These are phyloP conservation scores for Rickenella mellea DNA, from an alignment of 768 basidiomycete species.

Conservation along the genomic window DNA sequence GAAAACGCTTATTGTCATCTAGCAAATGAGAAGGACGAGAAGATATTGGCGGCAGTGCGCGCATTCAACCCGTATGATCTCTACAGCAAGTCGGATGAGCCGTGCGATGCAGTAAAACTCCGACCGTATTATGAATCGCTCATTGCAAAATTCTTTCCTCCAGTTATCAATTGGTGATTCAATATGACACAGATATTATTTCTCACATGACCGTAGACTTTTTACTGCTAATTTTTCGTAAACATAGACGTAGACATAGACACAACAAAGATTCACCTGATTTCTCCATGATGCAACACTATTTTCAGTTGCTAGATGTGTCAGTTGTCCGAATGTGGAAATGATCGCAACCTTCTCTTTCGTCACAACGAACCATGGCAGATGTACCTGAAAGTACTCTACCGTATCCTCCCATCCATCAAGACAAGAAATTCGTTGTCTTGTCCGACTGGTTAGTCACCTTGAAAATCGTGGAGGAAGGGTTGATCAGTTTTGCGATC, in stretches of 20 bases:
- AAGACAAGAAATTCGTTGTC: constrained; percentile 75
- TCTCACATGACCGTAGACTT: too few species aligned
- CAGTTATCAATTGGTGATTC: constrained; percentile 75
- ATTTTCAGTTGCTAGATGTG: too few species aligned
- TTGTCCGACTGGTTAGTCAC: constrained; percentile 79
- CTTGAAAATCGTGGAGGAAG: constrained; percentile 6
- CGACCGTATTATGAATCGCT: constrained; percentile 77
- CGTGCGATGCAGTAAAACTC: constrained; percentile 50
- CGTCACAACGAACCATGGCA: not conserved
- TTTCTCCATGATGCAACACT: too few species aligned
- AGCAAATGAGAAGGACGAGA: constrained; percentile 59
- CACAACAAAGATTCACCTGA: too few species aligned
- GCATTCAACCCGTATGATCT: constrained; percentile 94
- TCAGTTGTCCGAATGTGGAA: too few species aligned
- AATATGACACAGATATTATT: too few species aligned
- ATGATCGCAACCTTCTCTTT: too few species aligned
- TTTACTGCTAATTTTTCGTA: too few species aligned
- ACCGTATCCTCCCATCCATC: constrained; percentile 73
- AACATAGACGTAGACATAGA: too few species aligned
- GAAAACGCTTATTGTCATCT: constrained; percentile 80
- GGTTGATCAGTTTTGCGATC: constrained; percentile 4
- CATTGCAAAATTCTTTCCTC: constrained; percentile 81
- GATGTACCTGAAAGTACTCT: constrained; percentile 54
- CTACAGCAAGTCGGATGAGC: constrained; percentile 80
- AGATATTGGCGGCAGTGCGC: constrained; percentile 60